Evolutionary conservation across 495 filamentous ascomycete species (phyloP).

Genomic region (Penicillium roqueforti): DNA sequence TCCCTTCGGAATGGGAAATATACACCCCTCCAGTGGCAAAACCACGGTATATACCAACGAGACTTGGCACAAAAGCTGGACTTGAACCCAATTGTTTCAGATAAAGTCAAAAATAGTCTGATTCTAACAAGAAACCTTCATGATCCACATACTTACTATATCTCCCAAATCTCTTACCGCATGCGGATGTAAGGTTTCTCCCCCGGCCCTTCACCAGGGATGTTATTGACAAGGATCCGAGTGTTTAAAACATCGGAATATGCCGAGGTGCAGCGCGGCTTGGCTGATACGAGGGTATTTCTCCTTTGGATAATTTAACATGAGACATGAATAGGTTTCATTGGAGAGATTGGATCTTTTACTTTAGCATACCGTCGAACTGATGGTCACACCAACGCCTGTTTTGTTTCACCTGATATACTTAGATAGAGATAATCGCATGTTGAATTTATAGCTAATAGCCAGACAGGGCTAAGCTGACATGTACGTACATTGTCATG

Average conservation of each 20-base stretch:
- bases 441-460: constrained; percentile 9
- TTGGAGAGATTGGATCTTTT: background rate
- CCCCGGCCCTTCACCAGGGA: background rate
- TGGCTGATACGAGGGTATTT: constrained; percentile 8
- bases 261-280: constrained; percentile 19
- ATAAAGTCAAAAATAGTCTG: constrained; percentile 6
- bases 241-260: constrained; percentile 22
- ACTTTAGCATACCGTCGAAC: background rate
- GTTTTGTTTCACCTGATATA: constrained; percentile 1
- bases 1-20: background rate
- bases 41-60: background rate
- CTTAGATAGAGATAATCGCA: background rate
- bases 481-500: constrained; percentile 15
- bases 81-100: constrained; percentile 4
- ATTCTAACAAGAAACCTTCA: background rate
- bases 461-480: constrained; percentile 24
- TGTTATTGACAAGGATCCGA: constrained; percentile 2
- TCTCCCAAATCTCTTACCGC: constrained; percentile 1
- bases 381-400: background rate
- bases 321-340: background rate
- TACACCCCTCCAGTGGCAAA: background rate
- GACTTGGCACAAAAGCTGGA: background rate
- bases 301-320: background rate
- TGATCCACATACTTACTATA: background rate
- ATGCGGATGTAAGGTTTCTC: background rate